phyloP scores from a whole-genome alignment of 139 green algal species.

The Chlorella sp. region DNA sequence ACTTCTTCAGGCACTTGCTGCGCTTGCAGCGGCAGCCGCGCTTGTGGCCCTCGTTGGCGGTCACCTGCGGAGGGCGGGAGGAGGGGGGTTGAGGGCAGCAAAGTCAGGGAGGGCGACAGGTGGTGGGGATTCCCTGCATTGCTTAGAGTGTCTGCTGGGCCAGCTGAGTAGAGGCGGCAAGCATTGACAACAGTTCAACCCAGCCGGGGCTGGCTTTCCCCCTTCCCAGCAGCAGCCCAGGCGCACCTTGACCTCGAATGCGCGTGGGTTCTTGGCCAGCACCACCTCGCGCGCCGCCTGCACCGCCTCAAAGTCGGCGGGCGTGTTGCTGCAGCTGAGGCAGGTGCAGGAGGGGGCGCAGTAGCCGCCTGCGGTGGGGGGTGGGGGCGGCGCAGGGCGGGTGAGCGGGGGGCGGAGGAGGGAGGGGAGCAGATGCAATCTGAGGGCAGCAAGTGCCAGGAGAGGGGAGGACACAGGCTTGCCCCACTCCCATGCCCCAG shows the following conservation, averaged over 20 bases:
- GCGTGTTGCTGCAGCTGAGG: conserved; percentile 72
- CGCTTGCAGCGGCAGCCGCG: conserved; percentile 83
- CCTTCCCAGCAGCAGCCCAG: conserved; percentile 15
- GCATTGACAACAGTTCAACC: too few relatives aligned
- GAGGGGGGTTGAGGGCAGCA: neutral
- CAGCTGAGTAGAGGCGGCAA: too few relatives aligned
- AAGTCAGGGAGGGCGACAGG: too few relatives aligned
- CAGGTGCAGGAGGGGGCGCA: conserved; percentile 67
- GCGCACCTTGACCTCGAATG: conserved; percentile 76
- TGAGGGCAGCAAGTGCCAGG: neutral
- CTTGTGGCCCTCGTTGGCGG: conserved; percentile 60
- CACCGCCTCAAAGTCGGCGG: conserved; percentile 3
- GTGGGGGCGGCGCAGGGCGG: neutral
- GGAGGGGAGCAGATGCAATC: neutral
- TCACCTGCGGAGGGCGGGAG: conserved; percentile 12
- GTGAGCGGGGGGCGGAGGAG: neutral
- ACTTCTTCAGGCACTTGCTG: conserved; percentile 72
- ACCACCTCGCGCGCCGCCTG: conserved; percentile 24
- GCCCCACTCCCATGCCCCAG: too few relatives aligned
- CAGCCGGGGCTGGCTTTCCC: too few relatives aligned
- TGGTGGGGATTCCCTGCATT: too few relatives aligned
- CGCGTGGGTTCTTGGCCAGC: conserved; percentile 65
- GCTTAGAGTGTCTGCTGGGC: too few relatives aligned
- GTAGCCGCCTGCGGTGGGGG: conserved; percentile 30
- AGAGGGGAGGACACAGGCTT: neutral